Base-by-base conservation (phyloP, 2,329 filamentous ascomycete genomes). In the Sporothrix phasma region DNA sequence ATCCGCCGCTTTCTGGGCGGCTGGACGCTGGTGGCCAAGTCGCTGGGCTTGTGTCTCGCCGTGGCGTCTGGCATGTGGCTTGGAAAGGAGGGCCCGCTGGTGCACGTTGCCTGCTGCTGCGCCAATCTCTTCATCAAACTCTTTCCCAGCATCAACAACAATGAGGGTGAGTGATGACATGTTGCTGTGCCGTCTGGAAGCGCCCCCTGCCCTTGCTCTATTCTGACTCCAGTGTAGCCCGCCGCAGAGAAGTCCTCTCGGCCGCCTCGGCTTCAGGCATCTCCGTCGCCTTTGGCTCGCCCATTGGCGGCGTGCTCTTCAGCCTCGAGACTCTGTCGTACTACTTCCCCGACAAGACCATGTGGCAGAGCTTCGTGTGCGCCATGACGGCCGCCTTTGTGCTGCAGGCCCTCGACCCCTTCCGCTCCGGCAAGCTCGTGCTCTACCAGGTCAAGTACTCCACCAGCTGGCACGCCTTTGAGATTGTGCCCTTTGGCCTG, bases 361-460 rank as follows among this genome's bases (percentile, higher is more conserved):
- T 99, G 94, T 99, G 94, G 94, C 94, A 97, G 74, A 96, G 92
- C 71, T 99, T 99, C 72, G 94, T 99, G 46, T 97, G 94, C 71
- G 94, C 94, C 73, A 97, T 97, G 92, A 90, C 96, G n/a, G 94
- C 92, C 17, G 93, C 94, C 19, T 90, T 97, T 43, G 91, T 92
- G 15, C 80, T 99, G 4, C 93, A 97, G 74, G 90, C 90, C 5
- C 84, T 96, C 67, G 94, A 99, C 73, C 94, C 94, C 4, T 97
- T 97, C 74, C 85, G 94, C 62, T 96, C 92, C 1, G 94, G 93
- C 62, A 95, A 99, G 74, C 88, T 97, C 62, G 94, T 97, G 53
- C 79, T 97, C 63, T 99, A 96, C 73, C 92, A 99, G 75, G 92
- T 97, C 71, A 93, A 90, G 41, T 97, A 97, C 74, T 92, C 88